Conservation (phyloP, 352 stramenopile genomes). For the Phytophthora constricta region DNA sequence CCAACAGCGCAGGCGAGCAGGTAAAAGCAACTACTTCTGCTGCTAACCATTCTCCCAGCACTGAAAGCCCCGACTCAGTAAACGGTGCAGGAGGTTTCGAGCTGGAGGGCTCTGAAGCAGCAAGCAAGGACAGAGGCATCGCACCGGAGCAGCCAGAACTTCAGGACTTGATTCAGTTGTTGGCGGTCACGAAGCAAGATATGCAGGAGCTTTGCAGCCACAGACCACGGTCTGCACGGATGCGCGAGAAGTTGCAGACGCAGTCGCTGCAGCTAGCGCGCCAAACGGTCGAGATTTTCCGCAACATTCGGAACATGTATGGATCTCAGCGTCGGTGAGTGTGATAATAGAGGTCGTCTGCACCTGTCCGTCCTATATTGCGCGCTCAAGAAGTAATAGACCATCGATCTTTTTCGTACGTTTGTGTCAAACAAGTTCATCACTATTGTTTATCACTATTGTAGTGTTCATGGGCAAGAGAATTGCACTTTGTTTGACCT, state of each 20-base stretch:
- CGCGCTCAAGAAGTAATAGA: too few species aligned
- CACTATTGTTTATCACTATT: too few species aligned
- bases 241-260: constrained; percentile 72
- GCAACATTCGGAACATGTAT: constrained; percentile 62
- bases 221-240: constrained; percentile 62
- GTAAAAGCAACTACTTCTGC: too few species aligned
- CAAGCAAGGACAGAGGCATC: constrained; percentile 4
- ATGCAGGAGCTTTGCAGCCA: constrained; percentile 59
- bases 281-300: constrained; percentile 71
- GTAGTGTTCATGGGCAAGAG: too few species aligned
- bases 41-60: too few species aligned
- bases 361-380: too few species aligned
- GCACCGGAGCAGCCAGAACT: constrained; percentile 46
- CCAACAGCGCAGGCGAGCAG: too few species aligned
- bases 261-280: constrained; percentile 65
- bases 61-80: too few species aligned
- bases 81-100: constrained; percentile 2
- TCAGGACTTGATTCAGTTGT: constrained; percentile 67
- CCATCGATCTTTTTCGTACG: too few species aligned
- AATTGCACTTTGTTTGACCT: too few species aligned
- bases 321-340: constrained; percentile 33
- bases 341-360: too few species aligned
- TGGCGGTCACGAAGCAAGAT: constrained; percentile 56
- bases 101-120: neutral
- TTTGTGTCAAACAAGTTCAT: too few species aligned